These are phyloP conservation scores for Scleroderma citrinum DNA, from an alignment of 768 basidiomycete species.

Conservation along the genomic window DNA sequence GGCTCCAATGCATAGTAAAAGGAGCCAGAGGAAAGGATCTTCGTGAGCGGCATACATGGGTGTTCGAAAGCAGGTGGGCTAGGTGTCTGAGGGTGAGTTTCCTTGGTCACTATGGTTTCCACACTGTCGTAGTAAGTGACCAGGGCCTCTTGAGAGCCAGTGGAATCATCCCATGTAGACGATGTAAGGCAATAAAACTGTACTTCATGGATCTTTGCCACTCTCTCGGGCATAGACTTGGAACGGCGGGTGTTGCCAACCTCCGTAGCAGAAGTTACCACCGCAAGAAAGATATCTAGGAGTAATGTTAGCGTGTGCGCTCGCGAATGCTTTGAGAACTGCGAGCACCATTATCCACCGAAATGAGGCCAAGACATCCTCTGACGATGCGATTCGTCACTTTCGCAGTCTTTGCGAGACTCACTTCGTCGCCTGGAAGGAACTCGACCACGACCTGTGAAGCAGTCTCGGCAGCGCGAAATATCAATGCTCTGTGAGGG, in stretches of 20 bases:
- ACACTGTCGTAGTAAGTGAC: slow-evolving; percentile 47
- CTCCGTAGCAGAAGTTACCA: slow-evolving; percentile 72
- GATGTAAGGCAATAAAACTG: slow-evolving; percentile 85
- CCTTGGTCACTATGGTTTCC: slow-evolving; percentile 39
- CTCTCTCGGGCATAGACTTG: slow-evolving; percentile 51
- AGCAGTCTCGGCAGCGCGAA: slow-evolving; percentile 54
- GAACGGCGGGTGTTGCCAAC: slow-evolving; percentile 67
- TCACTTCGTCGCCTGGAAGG: slow-evolving; percentile 64
- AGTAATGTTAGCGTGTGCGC: slow-evolving; percentile 4
- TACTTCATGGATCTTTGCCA: slow-evolving; percentile 83
- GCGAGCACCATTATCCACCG: slow-evolving; percentile 58
- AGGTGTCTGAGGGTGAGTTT: slow-evolving; percentile 39
- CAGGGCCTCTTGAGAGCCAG: slow-evolving; percentile 44
- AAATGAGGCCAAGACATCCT: slow-evolving; percentile 81
- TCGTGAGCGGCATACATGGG: slow-evolving; percentile 83
- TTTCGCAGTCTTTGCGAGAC: slow-evolving; percentile 55
- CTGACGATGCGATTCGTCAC: slow-evolving; percentile 70
- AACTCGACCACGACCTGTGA: slow-evolving; percentile 84
- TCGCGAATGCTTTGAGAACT: slow-evolving; percentile 1
- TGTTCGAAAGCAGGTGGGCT: slow-evolving; percentile 69
- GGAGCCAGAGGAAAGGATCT: slow-evolving; percentile 85
- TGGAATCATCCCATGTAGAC: slow-evolving; percentile 75
- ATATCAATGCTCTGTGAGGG: slow-evolving; percentile 61
- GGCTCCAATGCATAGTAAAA: slow-evolving; percentile 89
- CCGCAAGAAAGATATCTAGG: slow-evolving; percentile 79